These are phyloP conservation scores for Xylaria flabelliformis DNA, from an alignment of 495 filamentous ascomycete genomes.

Conservation along the genomic window DNA sequence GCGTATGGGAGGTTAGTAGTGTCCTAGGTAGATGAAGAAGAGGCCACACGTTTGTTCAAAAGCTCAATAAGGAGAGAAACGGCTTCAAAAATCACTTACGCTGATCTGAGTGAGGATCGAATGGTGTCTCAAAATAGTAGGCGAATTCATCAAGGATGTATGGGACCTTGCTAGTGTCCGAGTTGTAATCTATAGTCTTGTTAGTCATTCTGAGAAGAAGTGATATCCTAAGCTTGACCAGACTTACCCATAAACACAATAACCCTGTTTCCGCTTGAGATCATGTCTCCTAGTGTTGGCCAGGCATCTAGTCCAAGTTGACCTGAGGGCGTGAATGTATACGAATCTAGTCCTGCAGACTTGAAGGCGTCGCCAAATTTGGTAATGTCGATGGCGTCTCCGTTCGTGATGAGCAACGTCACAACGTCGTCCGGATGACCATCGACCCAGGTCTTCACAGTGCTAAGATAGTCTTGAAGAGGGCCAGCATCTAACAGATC, in stretches of 20 bases:
- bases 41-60: neutral
- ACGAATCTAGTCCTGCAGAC: constrained; percentile 63
- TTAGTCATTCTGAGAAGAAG: constrained; percentile 4
- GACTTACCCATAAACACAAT: constrained; percentile 49
- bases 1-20: neutral
- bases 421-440: constrained; percentile 78
- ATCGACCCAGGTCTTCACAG: constrained; percentile 71
- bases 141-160: constrained; percentile 73
- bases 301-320: constrained; percentile 71
- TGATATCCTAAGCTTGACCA: neutral
- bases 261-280: constrained; percentile 55
- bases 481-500: constrained; percentile 73
- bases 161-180: constrained; percentile 70
- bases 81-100: constrained; percentile 29
- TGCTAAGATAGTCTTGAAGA: constrained; percentile 66
- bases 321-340: constrained; percentile 68
- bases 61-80: neutral
- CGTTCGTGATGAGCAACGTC: constrained; percentile 80
- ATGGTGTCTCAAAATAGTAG: constrained; percentile 74
- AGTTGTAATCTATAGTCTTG: constrained; percentile 66
- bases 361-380: constrained; percentile 66
- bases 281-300: constrained; percentile 77
- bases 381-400: constrained; percentile 63
- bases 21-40: neutral
- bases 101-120: constrained; percentile 61